Conservation (phyloP, 768 basidiomycete genomes). For the Auriscalpium vulgare region DNA sequence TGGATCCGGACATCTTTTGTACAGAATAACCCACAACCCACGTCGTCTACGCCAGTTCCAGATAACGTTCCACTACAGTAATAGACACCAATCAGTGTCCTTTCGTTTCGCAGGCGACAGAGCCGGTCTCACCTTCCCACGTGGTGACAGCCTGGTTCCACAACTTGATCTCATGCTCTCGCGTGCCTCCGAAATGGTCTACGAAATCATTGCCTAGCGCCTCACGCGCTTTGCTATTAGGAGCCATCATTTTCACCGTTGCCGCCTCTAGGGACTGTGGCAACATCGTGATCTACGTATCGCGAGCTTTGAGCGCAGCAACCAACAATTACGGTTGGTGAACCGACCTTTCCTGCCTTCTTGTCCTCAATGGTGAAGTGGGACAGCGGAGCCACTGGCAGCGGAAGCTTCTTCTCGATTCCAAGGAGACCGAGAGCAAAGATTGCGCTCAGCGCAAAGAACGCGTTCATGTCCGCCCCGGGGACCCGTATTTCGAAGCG, state of each 20-base stretch:
- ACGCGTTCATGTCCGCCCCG: slow-evolving; percentile 95
- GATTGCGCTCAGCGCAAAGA: slow-evolving; percentile 82
- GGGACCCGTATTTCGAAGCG: slow-evolving; percentile 91
- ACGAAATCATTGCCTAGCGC: slow-evolving; percentile 86
- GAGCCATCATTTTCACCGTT: slow-evolving; percentile 70
- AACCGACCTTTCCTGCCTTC: slow-evolving; percentile 44
- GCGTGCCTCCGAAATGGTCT: slow-evolving; percentile 92
- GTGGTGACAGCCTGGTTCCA: slow-evolving; percentile 89
- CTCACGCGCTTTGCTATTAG: slow-evolving; percentile 77
- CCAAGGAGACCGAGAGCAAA: slow-evolving; percentile 84
- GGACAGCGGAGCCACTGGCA: slow-evolving; percentile 67
- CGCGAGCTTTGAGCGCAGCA: slow-evolving; percentile 14
- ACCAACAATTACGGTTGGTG: neutral
- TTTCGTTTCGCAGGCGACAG: neutral
- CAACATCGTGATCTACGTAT: slow-evolving; percentile 57
- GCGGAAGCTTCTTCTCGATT: slow-evolving; percentile 63
- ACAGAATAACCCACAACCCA: neutral
- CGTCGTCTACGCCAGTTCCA: slow-evolving; percentile 58
- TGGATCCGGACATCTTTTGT: too few relatives aligned
- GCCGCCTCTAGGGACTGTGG: slow-evolving; percentile 76
- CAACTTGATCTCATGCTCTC: slow-evolving; percentile 79
- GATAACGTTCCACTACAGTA: slow-evolving; percentile 68
- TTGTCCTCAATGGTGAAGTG: slow-evolving; percentile 48
- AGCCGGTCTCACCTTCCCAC: slow-evolving; percentile 74
- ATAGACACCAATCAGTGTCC: neutral